Base-by-base conservation (phyloP, 345 rosid genomes). In the Syzygium aromaticum region DNA sequence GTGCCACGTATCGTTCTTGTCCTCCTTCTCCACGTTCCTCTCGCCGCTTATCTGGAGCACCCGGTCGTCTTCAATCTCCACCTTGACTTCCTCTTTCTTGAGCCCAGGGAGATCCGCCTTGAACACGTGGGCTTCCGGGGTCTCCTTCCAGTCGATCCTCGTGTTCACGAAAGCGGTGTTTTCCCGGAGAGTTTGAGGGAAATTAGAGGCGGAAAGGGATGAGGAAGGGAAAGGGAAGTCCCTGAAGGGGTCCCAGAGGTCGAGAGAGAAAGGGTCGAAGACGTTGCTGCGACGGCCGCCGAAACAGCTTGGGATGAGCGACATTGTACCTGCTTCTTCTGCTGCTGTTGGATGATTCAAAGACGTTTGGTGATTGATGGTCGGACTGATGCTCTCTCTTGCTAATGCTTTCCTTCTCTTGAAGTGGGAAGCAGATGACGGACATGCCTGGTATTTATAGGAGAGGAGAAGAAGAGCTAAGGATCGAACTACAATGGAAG, bases 21-120 rank as follows among this genome's bases (percentile, higher is more conserved):
- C 90, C 43, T 89, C 90, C 77, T 87, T 80, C 89, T 86, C 90
- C 19, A 85, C 84, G 21, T 67, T 85, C 78, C 88, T 85, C 87
- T 89, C 90, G 40, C 89, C 90, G 17, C 89, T 85, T 22, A 89
- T 89, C 89, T 87, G 90, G 56, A 89, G 87, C 16, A 89, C 90
- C 54, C 87, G 86, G 3, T 87, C 90, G 4, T 89, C 90, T 40
- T 89, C 89, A 3, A 89, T 87, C 84, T 87, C 90, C 14, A 89
- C 90, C 84, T 87, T 87, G 16, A 89, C 88, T 27, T 89, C 90
- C 52, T 89, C 90, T n/a, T 89, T 89, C 89, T 82, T 89, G 21
- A 89, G 89, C 63, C 90, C 90, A 0, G 90, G 90, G 57, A 89
- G 89, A 83, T 89, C 90, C 17, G 82, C 89, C 88, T 86, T 83